Conservation (phyloP, 495 filamentous ascomycete species). For the Penicillium ucsense region DNA sequence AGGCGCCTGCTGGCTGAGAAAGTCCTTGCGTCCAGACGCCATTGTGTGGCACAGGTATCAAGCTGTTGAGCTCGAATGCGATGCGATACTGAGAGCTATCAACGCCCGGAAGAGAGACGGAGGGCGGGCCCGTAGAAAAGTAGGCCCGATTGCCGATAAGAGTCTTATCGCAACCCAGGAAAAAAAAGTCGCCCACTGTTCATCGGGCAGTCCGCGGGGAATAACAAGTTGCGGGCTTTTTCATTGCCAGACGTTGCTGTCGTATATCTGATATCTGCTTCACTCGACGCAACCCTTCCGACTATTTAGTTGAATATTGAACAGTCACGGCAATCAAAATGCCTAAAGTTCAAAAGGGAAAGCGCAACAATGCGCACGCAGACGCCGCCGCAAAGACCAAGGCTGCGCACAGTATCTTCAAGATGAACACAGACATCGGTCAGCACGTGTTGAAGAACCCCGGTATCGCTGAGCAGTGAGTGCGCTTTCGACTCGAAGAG, state of each 20-base stretch:
- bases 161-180: constrained; percentile 25
- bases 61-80: not conserved
- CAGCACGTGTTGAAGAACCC: constrained; percentile 97
- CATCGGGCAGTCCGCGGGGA: not conserved
- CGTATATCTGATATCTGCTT: too few relatives aligned
- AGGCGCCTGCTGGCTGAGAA: constrained; percentile 80
- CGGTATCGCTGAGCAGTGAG: constrained; percentile 62
- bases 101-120: not conserved
- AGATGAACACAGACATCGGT: constrained; percentile 72
- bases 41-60: constrained; percentile 31
- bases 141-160: constrained; percentile 26
- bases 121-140: constrained; percentile 13
- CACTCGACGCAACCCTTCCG: too few relatives aligned
- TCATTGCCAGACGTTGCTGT: too few relatives aligned
- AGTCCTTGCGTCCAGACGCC: constrained; percentile 76
- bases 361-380: constrained; percentile 45
- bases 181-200: constrained; percentile 19
- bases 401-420: constrained; percentile 74
- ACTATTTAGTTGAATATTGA: too few relatives aligned
- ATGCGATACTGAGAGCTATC: not conserved
- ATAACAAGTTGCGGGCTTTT: not conserved
- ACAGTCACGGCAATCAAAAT: constrained; percentile 6
- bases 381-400: constrained; percentile 39
- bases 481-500: not conserved
- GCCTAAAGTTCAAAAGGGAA: constrained; percentile 38